A percentile compares a stretch with the other conserved stretches of the same genome.
Conservation (phyloP, 805 yeast genomes). For the Nakazawaea holstii region DNA sequence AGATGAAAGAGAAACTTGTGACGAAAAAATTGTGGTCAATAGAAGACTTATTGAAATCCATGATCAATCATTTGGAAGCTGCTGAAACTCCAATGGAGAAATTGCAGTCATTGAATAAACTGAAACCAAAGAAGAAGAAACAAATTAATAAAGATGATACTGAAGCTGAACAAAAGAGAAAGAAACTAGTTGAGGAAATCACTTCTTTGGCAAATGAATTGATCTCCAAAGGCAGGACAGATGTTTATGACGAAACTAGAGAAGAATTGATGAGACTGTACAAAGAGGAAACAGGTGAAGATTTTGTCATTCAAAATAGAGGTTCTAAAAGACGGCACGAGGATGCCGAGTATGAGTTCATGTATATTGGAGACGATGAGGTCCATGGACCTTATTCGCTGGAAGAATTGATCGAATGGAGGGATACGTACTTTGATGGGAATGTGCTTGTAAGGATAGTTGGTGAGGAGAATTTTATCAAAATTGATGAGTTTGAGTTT, state of each 20-base stretch:
- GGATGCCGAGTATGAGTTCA: constrained; percentile 38
- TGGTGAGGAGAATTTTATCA: constrained; percentile 12
- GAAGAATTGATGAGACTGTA: constrained; percentile 50
- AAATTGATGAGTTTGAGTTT: constrained; percentile 21
- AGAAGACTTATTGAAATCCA: constrained; percentile 20
- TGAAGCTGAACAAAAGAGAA: constrained; percentile 17
- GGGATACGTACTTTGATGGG: constrained; percentile 34
- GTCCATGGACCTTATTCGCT: constrained; percentile 45
- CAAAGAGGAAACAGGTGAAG: constrained; percentile 36
- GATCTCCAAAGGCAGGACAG: constrained; percentile 32
- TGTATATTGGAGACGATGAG: constrained; percentile 28
- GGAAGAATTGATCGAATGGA: constrained; percentile 56
- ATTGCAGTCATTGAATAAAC: constrained; percentile 33
- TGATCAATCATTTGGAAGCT: constrained; percentile 46
- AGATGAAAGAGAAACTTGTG: constrained; percentile 23
- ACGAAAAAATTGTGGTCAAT: constrained; percentile 17
- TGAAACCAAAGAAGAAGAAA: constrained; percentile 16
- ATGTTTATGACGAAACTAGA: constrained; percentile 46
- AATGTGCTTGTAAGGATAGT: constrained; percentile 15
- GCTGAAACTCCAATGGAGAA: constrained; percentile 59
- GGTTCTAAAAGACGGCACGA: constrained; percentile 21
- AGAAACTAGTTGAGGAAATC: constrained; percentile 27
- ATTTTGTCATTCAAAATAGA: constrained; percentile 15
- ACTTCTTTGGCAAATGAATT: constrained; percentile 47
- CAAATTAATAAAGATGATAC: constrained; percentile 6